These are phyloP conservation scores for Striga hermonthica DNA, from an alignment of 305 asterid genomes.

Conservation along the genomic window DNA sequence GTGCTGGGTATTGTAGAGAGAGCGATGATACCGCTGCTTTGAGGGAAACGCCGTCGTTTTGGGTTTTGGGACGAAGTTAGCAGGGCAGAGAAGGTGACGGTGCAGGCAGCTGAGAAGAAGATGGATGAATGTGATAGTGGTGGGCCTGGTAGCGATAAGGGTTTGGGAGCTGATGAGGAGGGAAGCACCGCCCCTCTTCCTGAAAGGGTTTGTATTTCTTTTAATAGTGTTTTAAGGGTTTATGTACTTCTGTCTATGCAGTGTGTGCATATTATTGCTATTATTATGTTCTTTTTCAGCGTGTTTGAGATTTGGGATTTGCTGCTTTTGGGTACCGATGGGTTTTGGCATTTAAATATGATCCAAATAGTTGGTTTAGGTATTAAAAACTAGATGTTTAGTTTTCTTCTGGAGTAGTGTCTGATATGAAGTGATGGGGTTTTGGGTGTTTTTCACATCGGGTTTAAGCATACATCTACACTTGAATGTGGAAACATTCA, in stretches of 20 bases:
- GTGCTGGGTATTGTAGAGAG: conserved; percentile 25
- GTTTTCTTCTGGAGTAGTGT: conserved; percentile 8
- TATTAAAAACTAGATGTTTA: conserved; percentile 22
- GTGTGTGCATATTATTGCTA: not conserved
- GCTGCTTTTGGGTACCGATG: conserved; percentile 6
- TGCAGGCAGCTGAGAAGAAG: conserved; percentile 40
- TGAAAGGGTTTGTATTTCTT: conserved; percentile 53
- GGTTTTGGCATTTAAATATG: conserved; percentile 19
- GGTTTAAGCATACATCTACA: not conserved
- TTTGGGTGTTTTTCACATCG: not conserved
- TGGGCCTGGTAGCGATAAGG: conserved; percentile 63
- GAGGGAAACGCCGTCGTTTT: conserved; percentile 31
- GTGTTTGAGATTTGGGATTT: not conserved
- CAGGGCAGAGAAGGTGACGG: conserved; percentile 29
- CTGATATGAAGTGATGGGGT: conserved; percentile 2
- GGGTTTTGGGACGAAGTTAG: conserved; percentile 31
- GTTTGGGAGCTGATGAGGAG: conserved; percentile 60
- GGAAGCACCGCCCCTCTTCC: conserved; percentile 77
- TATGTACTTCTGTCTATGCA: not conserved
- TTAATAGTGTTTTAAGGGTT: not conserved
- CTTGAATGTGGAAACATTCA: too few relatives aligned
- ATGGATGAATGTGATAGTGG: conserved; percentile 72
- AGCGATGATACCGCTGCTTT: conserved; percentile 30
- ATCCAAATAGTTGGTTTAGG: conserved; percentile 7
- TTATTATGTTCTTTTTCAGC: not conserved